These are phyloP conservation scores for Turnera subulata DNA, from an alignment of 345 rosid genomes.

Conservation along the genomic window DNA sequence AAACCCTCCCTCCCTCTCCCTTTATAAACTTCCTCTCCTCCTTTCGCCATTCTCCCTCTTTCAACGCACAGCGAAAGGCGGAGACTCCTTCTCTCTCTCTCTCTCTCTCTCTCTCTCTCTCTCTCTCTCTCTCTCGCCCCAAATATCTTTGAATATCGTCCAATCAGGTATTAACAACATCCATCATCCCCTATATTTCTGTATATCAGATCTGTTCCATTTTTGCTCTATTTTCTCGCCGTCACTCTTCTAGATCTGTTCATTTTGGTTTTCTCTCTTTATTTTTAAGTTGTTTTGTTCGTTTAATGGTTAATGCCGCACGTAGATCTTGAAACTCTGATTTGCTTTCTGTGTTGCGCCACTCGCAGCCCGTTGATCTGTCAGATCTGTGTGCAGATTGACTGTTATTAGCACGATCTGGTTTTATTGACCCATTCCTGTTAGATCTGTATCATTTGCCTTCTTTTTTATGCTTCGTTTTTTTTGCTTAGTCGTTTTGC, in stretches of 20 bases:
- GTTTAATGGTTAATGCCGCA: neutral
- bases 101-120: neutral
- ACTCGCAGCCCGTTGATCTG: neutral
- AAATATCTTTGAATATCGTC: neutral
- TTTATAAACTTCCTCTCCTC: neutral
- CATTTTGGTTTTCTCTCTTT: neutral
- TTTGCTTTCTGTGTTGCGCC: neutral
- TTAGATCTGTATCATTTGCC: neutral
- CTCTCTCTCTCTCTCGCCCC: neutral
- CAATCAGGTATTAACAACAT: neutral
- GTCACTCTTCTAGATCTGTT: neutral
- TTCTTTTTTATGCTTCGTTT: neutral
- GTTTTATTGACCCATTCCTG: neutral
- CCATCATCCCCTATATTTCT: neutral
- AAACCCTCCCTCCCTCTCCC: too few relatives aligned
- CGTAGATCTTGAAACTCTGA: neutral
- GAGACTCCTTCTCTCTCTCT: neutral
- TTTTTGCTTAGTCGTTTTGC: neutral
- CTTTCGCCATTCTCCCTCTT: neutral
- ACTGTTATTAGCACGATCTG: neutral
- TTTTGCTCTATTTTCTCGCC: neutral
- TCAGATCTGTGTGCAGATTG: neutral
- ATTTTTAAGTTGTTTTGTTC: too few relatives aligned
- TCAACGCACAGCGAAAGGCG: slow-evolving; percentile 15
- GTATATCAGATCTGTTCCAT: neutral